A percentile compares a stretch with the other conserved stretches of the same genome.
These are phyloP conservation scores for Acacia crassicarpa DNA, from an alignment of 306 rosid species.

Conservation along the genomic window DNA sequence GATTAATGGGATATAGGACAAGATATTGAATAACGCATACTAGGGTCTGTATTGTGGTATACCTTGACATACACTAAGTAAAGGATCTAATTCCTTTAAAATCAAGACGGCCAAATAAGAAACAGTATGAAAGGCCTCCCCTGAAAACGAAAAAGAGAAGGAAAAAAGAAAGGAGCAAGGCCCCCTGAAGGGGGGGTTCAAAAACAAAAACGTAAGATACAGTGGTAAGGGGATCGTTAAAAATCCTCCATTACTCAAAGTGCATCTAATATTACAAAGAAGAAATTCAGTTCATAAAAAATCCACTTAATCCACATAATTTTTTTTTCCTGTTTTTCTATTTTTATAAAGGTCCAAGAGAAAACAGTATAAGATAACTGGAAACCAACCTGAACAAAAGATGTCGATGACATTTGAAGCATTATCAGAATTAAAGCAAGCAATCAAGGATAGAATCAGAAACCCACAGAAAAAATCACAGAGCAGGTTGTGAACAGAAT, in stretches of 20 bases:
- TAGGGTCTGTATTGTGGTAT: conserved; percentile 33
- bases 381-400: not conserved
- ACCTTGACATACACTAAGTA: conserved; percentile 32
- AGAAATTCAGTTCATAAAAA: conserved; percentile 18
- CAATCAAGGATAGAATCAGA: no score
- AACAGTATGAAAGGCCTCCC: not conserved
- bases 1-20: conserved; percentile 34
- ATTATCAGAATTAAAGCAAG: no score
- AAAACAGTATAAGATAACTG: conserved; percentile 1
- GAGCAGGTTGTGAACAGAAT: no score
- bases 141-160: conserved; percentile 5
- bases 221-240: not conserved
- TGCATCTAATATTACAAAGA: conserved; percentile 25
- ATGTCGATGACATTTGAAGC: not conserved
- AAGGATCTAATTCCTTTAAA: conserved; percentile 38
- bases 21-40: conserved; percentile 21
- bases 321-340: no score
- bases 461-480: no score
- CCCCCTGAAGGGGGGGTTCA: not conserved
- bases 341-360: not conserved
- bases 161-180: not conserved
- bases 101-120: not conserved
- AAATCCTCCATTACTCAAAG: conserved; percentile 16
- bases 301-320: not conserved
- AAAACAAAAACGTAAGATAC: conserved; percentile 17